These are phyloP conservation scores for Phytopythium chamaehyphon DNA, from an alignment of 352 stramenopile species.

Conservation along the genomic window DNA sequence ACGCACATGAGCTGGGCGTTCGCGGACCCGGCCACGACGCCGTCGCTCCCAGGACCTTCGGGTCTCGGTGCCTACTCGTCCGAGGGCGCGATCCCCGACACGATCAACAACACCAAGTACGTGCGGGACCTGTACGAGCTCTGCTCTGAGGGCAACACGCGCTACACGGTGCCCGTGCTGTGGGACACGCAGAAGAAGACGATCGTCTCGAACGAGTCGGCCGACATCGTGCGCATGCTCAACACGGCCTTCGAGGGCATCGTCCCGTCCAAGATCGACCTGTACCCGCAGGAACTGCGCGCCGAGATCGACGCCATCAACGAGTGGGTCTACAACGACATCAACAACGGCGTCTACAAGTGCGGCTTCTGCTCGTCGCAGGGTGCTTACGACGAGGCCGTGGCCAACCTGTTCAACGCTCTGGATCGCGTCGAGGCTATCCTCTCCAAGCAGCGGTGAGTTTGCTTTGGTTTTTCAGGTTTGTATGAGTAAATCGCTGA, in stretches of 20 bases:
- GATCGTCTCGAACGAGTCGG: constrained; percentile 94
- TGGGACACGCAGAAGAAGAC: constrained; percentile 88
- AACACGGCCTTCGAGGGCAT: constrained; percentile 75
- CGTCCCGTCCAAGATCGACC: constrained; percentile 61
- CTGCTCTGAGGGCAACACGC: constrained; percentile 64
- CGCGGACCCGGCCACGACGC: constrained; percentile 61
- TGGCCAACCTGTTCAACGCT: constrained; percentile 58
- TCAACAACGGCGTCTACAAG: constrained; percentile 93
- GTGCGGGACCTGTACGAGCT: constrained; percentile 83
- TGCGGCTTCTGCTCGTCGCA: constrained; percentile 90
- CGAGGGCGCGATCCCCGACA: constrained; percentile 53
- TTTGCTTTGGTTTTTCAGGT: constrained; percentile 21
- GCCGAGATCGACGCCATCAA: constrained; percentile 88
- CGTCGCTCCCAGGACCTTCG: constrained; percentile 57
- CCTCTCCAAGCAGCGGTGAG: constrained; percentile 55
- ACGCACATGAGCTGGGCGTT: constrained; percentile 78
- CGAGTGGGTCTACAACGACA: constrained; percentile 90
- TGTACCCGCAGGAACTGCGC: constrained; percentile 77
- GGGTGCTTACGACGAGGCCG: constrained; percentile 83
- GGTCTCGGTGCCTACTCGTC: constrained; percentile 69
- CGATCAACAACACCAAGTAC: constrained; percentile 56
- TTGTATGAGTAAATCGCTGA: too few species aligned
- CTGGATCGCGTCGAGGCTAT: constrained; percentile 75
- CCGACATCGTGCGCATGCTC: constrained; percentile 93
- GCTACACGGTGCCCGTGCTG: constrained; percentile 89